phyloP scores from a whole-genome alignment of 352 stramenopile genomes.

The Phytopythium cucurbitacearum region DNA sequence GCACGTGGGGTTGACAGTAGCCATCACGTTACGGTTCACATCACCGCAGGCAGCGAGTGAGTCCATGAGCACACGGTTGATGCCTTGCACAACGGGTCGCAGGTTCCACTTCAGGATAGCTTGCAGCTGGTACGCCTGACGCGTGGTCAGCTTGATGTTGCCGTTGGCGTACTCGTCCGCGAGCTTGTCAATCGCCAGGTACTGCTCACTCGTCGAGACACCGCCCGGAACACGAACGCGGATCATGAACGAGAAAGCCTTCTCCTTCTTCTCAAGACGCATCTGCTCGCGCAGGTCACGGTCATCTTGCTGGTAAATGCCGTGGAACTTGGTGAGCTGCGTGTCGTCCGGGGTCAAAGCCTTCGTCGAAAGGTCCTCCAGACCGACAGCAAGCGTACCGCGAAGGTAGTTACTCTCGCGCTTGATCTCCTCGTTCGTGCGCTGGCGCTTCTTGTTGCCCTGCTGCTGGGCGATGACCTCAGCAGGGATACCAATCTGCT shows the following conservation, averaged over 20 bases:
- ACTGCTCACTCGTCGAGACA: constrained; percentile 92
- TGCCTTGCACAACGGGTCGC: constrained; percentile 93
- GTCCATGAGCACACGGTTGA: constrained; percentile 90
- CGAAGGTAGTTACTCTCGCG: constrained; percentile 71
- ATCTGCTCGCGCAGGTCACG: constrained; percentile 84
- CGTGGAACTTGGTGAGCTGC: constrained; percentile 95
- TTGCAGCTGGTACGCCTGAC: constrained; percentile 96
- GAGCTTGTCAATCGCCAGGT: constrained; percentile 93
- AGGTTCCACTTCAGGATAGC: constrained; percentile 96
- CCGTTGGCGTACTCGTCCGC: constrained; percentile 92
- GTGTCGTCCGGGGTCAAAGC: constrained; percentile 62
- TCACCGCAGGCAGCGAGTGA: constrained; percentile 96
- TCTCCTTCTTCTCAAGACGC: constrained; percentile 78
- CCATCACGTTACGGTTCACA: constrained; percentile 97
- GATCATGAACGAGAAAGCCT: constrained; percentile 97
- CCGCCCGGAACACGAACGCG: constrained; percentile 95
- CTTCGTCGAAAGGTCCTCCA: constrained; percentile 71
- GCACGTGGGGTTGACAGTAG: constrained; percentile 81
- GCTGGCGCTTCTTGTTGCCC: constrained; percentile 59
- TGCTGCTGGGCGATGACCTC: constrained; percentile 44
- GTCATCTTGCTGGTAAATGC: constrained; percentile 97
- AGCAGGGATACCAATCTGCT: constrained; percentile 57
- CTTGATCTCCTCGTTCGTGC: constrained; percentile 86
- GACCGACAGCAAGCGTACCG: constrained; percentile 58
- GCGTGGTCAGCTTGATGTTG: constrained; percentile 94